Evolutionary conservation across 2,329 filamentous ascomycete genomes (phyloP), one percentile per base, ranked within the genome.

Genomic region (Incumbomyces delicatus): DNA sequence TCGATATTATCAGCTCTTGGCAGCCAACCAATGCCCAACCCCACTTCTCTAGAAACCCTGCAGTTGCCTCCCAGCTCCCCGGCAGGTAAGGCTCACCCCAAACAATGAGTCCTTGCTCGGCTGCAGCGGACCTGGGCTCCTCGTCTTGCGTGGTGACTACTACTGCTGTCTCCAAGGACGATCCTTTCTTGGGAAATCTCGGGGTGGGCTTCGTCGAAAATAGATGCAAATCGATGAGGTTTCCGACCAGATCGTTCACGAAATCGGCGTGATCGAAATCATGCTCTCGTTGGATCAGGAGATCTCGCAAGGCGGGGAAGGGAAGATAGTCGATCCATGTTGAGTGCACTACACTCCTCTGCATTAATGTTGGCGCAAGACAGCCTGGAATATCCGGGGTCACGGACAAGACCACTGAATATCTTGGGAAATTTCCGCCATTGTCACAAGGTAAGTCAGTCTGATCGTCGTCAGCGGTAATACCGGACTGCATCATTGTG

Each of bases 291-390:
- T 35, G 61, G 51, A 71, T 70, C 42, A 70, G 53, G 48, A 59
- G 58, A 55, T 72, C 68, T 34, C 69, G 58, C 53, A 52, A 59
- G 44, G 55, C 56, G n/a, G 68, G 63, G 48, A 48, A 60, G 1
- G 69, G 67, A 36, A 68, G 60, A 18, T 66, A 16, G 55, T 71
- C 66, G 50, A 72, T 66, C 68, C 68, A 71, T 49, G 61, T 58
- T 30, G 54, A 57, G 50, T 71, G 68, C 20, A 57, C 59, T 11
- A 63, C 55, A 12, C 58, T 64, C 43, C 61, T 63, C 48, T 72
- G 68, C 40, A 69, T 60, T 17, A 36, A 29, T 3, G 67, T 72
- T 7, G 69, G 68, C 3, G 29, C 40, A 7, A 52, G 41, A 22
- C 41, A 29, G n/a, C 22, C 16, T 3, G 49, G 49, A 17, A 51